Evolutionary conservation across 1,139 yeast genomes (phyloP), one percentile per base, ranked within the genome.

Genomic region (Blastobotrys persicus): DNA sequence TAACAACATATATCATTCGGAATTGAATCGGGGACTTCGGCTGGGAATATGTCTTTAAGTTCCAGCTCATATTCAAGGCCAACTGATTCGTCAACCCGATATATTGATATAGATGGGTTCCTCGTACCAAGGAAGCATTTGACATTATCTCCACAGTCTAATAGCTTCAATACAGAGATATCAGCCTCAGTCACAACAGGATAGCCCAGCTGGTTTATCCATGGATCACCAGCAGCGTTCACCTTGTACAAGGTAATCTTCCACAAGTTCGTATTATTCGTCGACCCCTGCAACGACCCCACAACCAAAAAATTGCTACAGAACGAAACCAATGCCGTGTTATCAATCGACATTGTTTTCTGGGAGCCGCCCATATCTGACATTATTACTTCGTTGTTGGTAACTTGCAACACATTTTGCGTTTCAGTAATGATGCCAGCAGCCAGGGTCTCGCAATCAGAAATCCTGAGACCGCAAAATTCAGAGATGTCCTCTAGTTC

Each of bases 391-490:
- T 64, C 48, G n/a, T 53, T 48, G 12, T 64, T 64, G 0, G 73
- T 67, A 0, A 73, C 58, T 52, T 74, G 78, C n/a, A 70, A 44
- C 11, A 68, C 56, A 14, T 51, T 35, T 2, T 48, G 43, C 2
- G 54, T 56, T 5, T 55, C 14, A 6, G 57, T 51, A 2, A 57
- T 38, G 3, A 57, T 26, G 7, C 54, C 47, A 0, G 64, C 42
- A 0, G 69, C 59, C 4, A 60, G 44, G 2, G 48, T 53, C 13
- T 52, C 47, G n/a, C 59, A 18, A 1, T 42, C 43, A 12, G 44
- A 39, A 3, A 61, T 28, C 5, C 12, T 61, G 3, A 66, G 40
- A 0, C 63, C 63, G 37, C 62, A 54, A 11, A 58, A 57, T 11
- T 50, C 49, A 46, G 33, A 49, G 45, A 58, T 53, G 45, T 55